These are phyloP conservation scores for Nakazawaea ambrosiae DNA, from an alignment of 805 yeast genomes.

Conservation along the genomic window DNA sequence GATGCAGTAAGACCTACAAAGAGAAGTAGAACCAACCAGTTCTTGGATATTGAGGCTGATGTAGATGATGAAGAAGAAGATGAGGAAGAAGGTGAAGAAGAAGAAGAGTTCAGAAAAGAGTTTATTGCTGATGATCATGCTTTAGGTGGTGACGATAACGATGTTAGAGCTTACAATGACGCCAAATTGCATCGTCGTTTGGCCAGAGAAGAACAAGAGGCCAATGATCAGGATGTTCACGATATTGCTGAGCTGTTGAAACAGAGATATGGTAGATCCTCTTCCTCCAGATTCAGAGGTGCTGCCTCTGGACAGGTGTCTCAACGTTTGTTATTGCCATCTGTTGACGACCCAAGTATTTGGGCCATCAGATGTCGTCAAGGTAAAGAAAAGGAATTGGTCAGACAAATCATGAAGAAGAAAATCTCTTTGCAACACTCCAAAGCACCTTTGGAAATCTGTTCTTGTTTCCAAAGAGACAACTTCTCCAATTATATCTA, in stretches of 20 bases:
- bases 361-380: slow-evolving; percentile 94
- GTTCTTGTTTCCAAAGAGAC: slow-evolving; percentile 91
- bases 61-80: slow-evolving; percentile 97
- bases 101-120: slow-evolving; percentile 80
- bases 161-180: slow-evolving; percentile 30
- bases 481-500: slow-evolving; percentile 87
- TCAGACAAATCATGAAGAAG: slow-evolving; percentile 77
- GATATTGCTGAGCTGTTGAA: slow-evolving; percentile 85
- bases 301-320: slow-evolving; percentile 79
- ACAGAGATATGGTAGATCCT: slow-evolving; percentile 85
- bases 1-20: slow-evolving; percentile 39
- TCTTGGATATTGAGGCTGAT: slow-evolving; percentile 97
- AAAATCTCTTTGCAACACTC: slow-evolving; percentile 71
- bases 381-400: slow-evolving; percentile 88
- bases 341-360: slow-evolving; percentile 92
- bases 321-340: slow-evolving; percentile 87
- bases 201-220: slow-evolving; percentile 74
- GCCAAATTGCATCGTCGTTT: slow-evolving; percentile 87
- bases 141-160: slow-evolving; percentile 28
- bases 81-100: slow-evolving; percentile 85
- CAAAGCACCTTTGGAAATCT: slow-evolving; percentile 73
- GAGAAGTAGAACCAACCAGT: slow-evolving; percentile 65
- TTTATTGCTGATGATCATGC: slow-evolving; percentile 73
- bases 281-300: slow-evolving; percentile 77
- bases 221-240: slow-evolving; percentile 93